These are phyloP conservation scores for Calendula officinalis DNA, from an alignment of 129 eudicot genomes.

Conservation along the genomic window DNA sequence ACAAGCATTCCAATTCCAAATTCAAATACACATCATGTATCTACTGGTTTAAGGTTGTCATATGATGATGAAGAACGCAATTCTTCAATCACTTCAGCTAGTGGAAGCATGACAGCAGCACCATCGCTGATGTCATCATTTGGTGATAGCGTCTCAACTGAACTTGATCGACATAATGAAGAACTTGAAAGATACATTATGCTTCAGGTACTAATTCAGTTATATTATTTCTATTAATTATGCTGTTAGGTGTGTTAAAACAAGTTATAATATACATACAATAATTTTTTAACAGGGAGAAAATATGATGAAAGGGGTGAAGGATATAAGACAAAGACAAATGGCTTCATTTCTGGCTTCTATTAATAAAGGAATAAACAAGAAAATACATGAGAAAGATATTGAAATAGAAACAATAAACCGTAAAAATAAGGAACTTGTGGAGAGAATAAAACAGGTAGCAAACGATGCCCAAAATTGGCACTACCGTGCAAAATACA, in stretches of 20 bases:
- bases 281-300: slow-evolving; percentile 60
- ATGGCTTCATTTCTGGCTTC: slow-evolving; percentile 69
- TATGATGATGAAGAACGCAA: slow-evolving; percentile 92
- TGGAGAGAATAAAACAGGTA: slow-evolving; percentile 72
- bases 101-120: slow-evolving; percentile 82
- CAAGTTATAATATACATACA: background rate
- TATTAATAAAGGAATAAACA: slow-evolving; percentile 51
- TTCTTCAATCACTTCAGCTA: slow-evolving; percentile 88
- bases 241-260: background rate
- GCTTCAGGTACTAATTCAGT: slow-evolving; percentile 60
- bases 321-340: slow-evolving; percentile 73
- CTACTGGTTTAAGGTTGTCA: slow-evolving; percentile 84
- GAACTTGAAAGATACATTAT: slow-evolving; percentile 73
- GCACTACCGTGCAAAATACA: slow-evolving; percentile 93
- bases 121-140: slow-evolving; percentile 64
- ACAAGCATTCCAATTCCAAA: slow-evolving; percentile 50
- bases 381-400: slow-evolving; percentile 74
- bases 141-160: slow-evolving; percentile 61
- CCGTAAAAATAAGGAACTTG: slow-evolving; percentile 73
- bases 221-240: background rate
- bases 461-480: slow-evolving; percentile 87
- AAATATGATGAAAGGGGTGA: slow-evolving; percentile 59
- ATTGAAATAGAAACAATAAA: slow-evolving; percentile 67
- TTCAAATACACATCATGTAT: slow-evolving; percentile 68
- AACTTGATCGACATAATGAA: slow-evolving; percentile 78